These are phyloP conservation scores for Eimeria maxima DNA, from an alignment of 169 alveolate species.

Conservation along the genomic window DNA sequence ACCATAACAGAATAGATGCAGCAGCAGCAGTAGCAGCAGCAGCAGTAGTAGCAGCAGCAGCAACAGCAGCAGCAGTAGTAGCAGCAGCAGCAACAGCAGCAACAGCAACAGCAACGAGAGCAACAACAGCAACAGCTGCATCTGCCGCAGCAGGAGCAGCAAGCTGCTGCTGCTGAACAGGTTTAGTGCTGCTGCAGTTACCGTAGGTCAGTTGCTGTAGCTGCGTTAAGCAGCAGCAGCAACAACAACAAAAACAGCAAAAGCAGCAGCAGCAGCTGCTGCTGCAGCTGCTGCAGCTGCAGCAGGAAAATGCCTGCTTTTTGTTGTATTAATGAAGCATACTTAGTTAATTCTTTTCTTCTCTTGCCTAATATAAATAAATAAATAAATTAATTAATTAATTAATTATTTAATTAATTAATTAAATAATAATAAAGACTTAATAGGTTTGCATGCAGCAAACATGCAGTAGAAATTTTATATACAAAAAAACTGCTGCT, in stretches of 20 bases:
- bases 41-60: not conserved
- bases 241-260: not conserved
- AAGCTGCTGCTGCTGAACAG: not conserved
- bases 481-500: too few relatives aligned
- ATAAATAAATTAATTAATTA: too few relatives aligned
- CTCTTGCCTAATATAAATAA: too few relatives aligned
- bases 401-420: too few relatives aligned
- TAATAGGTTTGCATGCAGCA: too few relatives aligned
- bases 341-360: too few relatives aligned
- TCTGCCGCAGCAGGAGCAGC: not conserved
- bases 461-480: too few relatives aligned
- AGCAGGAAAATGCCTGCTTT: not conserved
- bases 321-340: too few relatives aligned
- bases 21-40: slow-evolving; percentile 1
- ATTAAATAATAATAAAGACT: too few relatives aligned
- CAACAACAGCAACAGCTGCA: not conserved
- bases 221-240: not conserved
- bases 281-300: not conserved
- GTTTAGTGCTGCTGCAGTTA: too few relatives aligned
- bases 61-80: slow-evolving; percentile 4
- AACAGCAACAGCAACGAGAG: not conserved
- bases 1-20: not conserved
- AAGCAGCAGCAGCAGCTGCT: not conserved
- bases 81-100: not conserved
- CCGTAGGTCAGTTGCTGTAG: not conserved